A percentile compares a stretch with the other conserved stretches of the same genome.
These are phyloP conservation scores for Globisporangium heterothallicum DNA, from an alignment of 352 stramenopile species.

Conservation along the genomic window DNA sequence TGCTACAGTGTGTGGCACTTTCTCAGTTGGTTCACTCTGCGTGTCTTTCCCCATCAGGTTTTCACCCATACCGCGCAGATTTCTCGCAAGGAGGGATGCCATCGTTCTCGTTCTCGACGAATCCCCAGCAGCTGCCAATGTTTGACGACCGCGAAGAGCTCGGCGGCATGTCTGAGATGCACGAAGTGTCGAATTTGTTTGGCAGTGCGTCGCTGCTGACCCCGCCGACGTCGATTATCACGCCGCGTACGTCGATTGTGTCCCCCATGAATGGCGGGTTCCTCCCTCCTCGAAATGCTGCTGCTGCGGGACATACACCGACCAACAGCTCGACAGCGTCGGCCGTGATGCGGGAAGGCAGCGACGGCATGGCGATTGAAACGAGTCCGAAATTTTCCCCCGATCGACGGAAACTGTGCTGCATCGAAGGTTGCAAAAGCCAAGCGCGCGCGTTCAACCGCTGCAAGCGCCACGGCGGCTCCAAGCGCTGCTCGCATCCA, in stretches of 20 bases:
- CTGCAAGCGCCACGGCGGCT: constrained; percentile 80
- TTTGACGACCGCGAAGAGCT: constrained; percentile 12
- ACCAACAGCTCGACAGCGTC: constrained; percentile 15
- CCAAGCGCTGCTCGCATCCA: constrained; percentile 69
- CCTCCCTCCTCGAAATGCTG: neutral
- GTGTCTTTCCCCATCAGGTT: constrained; percentile 3
- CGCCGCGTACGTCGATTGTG: constrained; percentile 10
- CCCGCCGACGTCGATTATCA: constrained; percentile 11
- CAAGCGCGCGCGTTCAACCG: constrained; percentile 80
- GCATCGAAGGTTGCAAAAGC: constrained; percentile 67
- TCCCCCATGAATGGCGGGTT: constrained; percentile 11
- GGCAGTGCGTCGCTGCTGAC: constrained; percentile 13
- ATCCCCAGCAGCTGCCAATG: constrained; percentile 8
- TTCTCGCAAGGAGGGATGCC: neutral
- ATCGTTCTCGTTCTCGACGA: constrained; percentile 3
- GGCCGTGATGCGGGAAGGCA: neutral
- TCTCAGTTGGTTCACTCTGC: too few relatives aligned
- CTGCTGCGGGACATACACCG: neutral
- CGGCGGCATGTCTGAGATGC: constrained; percentile 6
- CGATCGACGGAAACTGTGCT: constrained; percentile 72
- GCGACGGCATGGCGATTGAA: constrained; percentile 11
- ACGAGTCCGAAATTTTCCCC: constrained; percentile 44
- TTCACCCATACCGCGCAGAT: constrained; percentile 10
- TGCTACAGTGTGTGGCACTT: neutral
- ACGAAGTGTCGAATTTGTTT: constrained; percentile 12